These are phyloP conservation scores for Penicillium crustosum DNA, from an alignment of 2,329 filamentous ascomycete species.

Conservation along the genomic window DNA sequence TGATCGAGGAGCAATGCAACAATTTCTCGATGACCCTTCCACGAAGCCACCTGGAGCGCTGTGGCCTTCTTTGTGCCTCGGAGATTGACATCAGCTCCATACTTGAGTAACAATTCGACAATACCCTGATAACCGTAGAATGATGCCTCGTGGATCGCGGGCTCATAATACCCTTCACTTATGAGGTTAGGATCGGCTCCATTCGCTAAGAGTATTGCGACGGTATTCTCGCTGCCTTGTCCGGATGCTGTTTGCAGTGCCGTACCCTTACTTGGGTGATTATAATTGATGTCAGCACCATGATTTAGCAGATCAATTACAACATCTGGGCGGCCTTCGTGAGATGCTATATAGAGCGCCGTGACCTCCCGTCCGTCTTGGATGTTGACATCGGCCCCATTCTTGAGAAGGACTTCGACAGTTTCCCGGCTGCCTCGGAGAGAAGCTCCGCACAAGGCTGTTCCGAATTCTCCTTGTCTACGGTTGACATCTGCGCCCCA, in stretches of 20 bases:
- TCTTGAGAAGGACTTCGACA: not conserved
- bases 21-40: not conserved
- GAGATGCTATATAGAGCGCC: not conserved
- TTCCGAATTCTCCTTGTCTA: not conserved
- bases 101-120: not conserved
- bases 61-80: not conserved
- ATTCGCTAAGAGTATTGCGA: not conserved
- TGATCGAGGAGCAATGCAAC: not conserved
- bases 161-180: not conserved
- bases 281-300: not conserved
- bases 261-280: not conserved
- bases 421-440: not conserved
- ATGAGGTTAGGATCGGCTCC: not conserved
- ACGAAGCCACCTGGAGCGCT: not conserved
- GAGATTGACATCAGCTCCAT: not conserved
- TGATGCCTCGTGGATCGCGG: not conserved
- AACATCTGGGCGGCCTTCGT: not conserved
- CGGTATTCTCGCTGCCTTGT: not conserved
- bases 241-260: not conserved
- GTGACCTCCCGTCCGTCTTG: not conserved
- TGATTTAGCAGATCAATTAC: not conserved
- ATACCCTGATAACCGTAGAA: not conserved
- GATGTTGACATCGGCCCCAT: not conserved
- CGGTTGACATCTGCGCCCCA: not conserved
- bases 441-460: not conserved